These are phyloP conservation scores for Kluyveromyces lactis DNA, from an alignment of 805 yeast species.

Conservation along the genomic window DNA sequence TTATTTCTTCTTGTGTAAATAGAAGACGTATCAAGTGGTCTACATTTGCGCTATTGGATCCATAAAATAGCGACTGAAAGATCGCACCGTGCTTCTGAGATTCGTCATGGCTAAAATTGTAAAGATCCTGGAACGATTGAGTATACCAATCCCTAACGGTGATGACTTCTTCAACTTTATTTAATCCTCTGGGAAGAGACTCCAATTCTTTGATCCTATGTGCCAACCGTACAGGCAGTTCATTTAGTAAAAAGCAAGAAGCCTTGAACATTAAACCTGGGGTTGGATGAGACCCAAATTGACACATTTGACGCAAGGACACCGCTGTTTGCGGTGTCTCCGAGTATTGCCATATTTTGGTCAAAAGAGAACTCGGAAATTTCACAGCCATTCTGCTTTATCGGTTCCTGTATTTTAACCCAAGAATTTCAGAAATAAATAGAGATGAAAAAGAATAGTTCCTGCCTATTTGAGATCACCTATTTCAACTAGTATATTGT, in stretches of 20 bases:
- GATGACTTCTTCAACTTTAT: slow-evolving; percentile 63
- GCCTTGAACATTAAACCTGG: slow-evolving; percentile 78
- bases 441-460: too few relatives aligned
- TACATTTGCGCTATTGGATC: slow-evolving; percentile 34
- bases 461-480: too few relatives aligned
- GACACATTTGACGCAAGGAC: slow-evolving; percentile 82
- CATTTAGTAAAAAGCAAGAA: slow-evolving; percentile 76
- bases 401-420: background rate
- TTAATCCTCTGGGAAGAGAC: slow-evolving; percentile 65
- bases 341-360: slow-evolving; percentile 48
- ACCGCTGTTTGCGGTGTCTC: slow-evolving; percentile 76
- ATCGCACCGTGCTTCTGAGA: slow-evolving; percentile 3
- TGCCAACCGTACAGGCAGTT: slow-evolving; percentile 79
- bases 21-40: slow-evolving; percentile 9
- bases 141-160: slow-evolving; percentile 86
- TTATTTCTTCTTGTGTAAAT: slow-evolving; percentile 4
- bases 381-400: slow-evolving; percentile 5
- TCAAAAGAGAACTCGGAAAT: slow-evolving; percentile 35
- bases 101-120: slow-evolving; percentile 33
- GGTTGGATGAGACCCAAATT: slow-evolving; percentile 72
- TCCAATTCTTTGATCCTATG: slow-evolving; percentile 81
- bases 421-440: too few relatives aligned
- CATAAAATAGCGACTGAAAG: slow-evolving; percentile 12
- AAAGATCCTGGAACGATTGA: slow-evolving; percentile 77
- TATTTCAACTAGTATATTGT: too few relatives aligned